These are phyloP conservation scores for Solanum sejunctum DNA, from an alignment of 257 asterid species.

Conservation along the genomic window DNA sequence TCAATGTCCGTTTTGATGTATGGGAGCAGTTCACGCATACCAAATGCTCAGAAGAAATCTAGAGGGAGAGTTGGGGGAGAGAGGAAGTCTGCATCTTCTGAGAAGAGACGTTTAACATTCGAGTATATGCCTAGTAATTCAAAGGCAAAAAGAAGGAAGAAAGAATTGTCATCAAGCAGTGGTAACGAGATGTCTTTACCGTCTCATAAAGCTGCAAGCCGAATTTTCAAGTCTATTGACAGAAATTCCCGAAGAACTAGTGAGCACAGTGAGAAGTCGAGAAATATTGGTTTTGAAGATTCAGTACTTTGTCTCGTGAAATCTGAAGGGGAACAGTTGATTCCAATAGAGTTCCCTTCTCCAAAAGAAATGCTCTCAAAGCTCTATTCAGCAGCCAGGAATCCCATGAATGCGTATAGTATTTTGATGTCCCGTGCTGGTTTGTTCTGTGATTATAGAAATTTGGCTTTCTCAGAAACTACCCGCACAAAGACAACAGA, in stretches of 20 bases:
- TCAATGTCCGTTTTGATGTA: constrained; percentile 18
- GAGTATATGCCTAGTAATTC: not conserved
- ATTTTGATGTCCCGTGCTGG: constrained; percentile 15
- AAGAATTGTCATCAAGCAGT: not conserved
- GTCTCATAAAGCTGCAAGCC: not conserved
- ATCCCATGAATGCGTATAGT: constrained; percentile 30
- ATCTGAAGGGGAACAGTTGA: constrained; percentile 9
- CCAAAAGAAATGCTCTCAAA: constrained; percentile 36
- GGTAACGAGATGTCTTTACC: not conserved
- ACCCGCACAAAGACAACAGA: not conserved
- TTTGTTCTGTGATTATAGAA: constrained; percentile 38
- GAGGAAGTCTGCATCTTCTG: not conserved
- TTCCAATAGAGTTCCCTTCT: constrained; percentile 17
- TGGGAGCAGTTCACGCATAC: constrained; percentile 16
- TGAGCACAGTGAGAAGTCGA: not conserved
- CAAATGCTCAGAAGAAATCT: constrained; percentile 6
- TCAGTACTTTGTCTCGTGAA: not conserved
- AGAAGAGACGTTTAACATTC: constrained; percentile 3
- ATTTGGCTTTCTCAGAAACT: constrained; percentile 19
- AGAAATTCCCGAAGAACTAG: not conserved
- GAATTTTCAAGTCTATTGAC: not conserved
- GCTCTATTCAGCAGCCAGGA: constrained; percentile 36
- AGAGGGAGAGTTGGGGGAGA: constrained; percentile 9
- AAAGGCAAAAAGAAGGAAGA: constrained; percentile 2
- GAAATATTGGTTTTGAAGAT: not conserved